A percentile compares a stretch with the other conserved stretches of the same genome.
Conservation (phyloP, 371 early-diverging fungal genomes). For the Cokeromyces recurvatus region DNA sequence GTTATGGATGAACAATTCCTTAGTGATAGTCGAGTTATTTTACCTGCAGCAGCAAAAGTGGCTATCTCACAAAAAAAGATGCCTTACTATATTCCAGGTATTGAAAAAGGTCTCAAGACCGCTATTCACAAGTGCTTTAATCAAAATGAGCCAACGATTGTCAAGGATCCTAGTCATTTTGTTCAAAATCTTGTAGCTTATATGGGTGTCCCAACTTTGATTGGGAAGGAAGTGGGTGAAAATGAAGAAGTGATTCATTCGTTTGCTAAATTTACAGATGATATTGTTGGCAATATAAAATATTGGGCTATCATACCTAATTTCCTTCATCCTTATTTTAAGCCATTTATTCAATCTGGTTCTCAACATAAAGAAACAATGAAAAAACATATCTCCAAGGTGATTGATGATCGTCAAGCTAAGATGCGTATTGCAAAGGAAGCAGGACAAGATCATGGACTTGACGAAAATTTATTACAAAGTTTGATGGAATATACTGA, state of each 20-base stretch:
- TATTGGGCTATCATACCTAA: slow-evolving; percentile 18
- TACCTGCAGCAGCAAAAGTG: slow-evolving; percentile 1
- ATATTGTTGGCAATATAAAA: slow-evolving; percentile 24
- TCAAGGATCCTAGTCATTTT: slow-evolving; percentile 14
- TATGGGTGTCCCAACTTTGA: slow-evolving; percentile 34
- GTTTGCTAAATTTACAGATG: slow-evolving; percentile 35
- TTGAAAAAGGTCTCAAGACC: slow-evolving; percentile 18
- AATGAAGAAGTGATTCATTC: slow-evolving; percentile 24
- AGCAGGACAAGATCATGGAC: slow-evolving; percentile 1
- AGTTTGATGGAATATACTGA: slow-evolving; percentile 19
- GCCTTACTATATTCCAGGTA: slow-evolving; percentile 11
- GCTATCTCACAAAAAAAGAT: slow-evolving; percentile 17
- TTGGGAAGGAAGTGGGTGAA: slow-evolving; percentile 23
- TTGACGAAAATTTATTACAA: slow-evolving; percentile 19
- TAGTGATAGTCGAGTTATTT: no score
- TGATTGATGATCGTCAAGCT: slow-evolving; percentile 16
- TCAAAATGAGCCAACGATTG: slow-evolving; percentile 1
- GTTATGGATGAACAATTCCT: slow-evolving; percentile 5
- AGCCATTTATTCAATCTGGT: slow-evolving; percentile 24
- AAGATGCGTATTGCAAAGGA: slow-evolving; percentile 3
- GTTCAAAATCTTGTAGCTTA: slow-evolving; percentile 33
- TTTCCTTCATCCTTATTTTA: slow-evolving; percentile 16
- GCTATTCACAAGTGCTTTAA: slow-evolving; percentile 12
- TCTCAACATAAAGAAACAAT: slow-evolving; percentile 22
- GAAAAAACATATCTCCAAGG: slow-evolving; percentile 19